Conservation (phyloP, 2,329 filamentous ascomycete genomes). For the Apiospora malaysiana region DNA sequence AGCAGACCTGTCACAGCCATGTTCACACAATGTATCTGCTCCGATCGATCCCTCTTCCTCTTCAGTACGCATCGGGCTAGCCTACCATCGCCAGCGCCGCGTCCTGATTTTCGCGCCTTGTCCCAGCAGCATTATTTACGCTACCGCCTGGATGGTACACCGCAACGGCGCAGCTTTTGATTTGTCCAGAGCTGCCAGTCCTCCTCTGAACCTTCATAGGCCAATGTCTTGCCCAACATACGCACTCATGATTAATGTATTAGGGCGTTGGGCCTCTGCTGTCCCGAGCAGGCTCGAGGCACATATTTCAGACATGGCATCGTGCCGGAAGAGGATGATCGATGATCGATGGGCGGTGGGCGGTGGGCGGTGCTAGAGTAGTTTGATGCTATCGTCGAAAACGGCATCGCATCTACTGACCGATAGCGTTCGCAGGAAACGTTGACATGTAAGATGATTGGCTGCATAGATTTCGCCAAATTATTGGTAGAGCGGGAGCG, state of each 20-base stretch:
- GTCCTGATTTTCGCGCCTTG: neutral
- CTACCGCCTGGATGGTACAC: neutral
- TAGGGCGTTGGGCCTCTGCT: neutral
- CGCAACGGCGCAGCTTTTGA: neutral
- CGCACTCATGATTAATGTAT: neutral
- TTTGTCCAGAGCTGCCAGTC: conserved; percentile 8
- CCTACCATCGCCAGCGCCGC: neutral
- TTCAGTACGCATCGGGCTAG: neutral
- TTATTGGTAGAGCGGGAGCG: neutral
- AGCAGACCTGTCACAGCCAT: neutral
- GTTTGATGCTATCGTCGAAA: neutral
- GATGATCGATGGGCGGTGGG: no score
- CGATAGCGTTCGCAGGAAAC: neutral
- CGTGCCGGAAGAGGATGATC: neutral
- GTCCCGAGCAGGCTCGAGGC: neutral
- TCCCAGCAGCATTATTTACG: neutral
- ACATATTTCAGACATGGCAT: neutral
- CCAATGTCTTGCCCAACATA: neutral
- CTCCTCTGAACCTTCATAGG: neutral
- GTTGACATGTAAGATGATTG: conserved; percentile 6
- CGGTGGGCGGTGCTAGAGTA: neutral
- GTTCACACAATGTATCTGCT: neutral
- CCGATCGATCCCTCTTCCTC: conserved; percentile 8
- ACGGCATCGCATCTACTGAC: neutral
- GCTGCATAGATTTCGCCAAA: neutral